Conservation (phyloP, 2,329 filamentous ascomycete species). For the Ascocoryne sarcoides region DNA sequence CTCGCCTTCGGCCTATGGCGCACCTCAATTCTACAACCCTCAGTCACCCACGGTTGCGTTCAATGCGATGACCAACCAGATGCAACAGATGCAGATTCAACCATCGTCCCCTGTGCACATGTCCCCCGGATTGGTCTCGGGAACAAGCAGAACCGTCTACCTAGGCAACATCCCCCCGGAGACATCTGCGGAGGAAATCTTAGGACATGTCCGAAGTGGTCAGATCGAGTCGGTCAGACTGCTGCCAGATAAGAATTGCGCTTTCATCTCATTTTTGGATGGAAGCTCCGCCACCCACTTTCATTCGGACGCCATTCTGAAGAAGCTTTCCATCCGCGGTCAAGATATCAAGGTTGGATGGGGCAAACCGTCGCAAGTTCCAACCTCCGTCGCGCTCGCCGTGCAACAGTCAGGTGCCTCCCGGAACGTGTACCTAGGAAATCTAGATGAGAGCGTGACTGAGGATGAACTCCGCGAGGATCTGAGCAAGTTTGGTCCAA, state of each 20-base stretch:
- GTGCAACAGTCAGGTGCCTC: conserved; percentile 97
- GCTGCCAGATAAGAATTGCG: conserved; percentile 97
- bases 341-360: conserved; percentile 99
- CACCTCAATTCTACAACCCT: conserved; percentile 71
- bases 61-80: conserved; percentile 36
- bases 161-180: conserved; percentile 97
- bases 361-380: conserved; percentile 97
- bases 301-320: conserved; percentile 98
- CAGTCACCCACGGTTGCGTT: conserved; percentile 81
- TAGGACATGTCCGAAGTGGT: conserved; percentile 91
- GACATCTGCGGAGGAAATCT: conserved; percentile 91
- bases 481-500: conserved; percentile 88
- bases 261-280: conserved; percentile 98
- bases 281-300: conserved; percentile 97
- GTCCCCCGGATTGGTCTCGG: conserved; percentile 71
- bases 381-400: conserved; percentile 91
- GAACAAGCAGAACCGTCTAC: conserved; percentile 94
- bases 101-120: conserved; percentile 69
- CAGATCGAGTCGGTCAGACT: conserved; percentile 98
- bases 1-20: conserved; percentile 75
- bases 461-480: conserved; percentile 94
- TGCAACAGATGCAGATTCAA: conserved; percentile 39
- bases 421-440: conserved; percentile 93
- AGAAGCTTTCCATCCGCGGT: conserved; percentile 96
- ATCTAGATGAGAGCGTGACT: conserved; percentile 78